Evolutionary conservation across 495 filamentous ascomycete genomes (phyloP), one percentile per base, ranked within the genome.

Genomic region (Staphylotrichum longicolle): DNA sequence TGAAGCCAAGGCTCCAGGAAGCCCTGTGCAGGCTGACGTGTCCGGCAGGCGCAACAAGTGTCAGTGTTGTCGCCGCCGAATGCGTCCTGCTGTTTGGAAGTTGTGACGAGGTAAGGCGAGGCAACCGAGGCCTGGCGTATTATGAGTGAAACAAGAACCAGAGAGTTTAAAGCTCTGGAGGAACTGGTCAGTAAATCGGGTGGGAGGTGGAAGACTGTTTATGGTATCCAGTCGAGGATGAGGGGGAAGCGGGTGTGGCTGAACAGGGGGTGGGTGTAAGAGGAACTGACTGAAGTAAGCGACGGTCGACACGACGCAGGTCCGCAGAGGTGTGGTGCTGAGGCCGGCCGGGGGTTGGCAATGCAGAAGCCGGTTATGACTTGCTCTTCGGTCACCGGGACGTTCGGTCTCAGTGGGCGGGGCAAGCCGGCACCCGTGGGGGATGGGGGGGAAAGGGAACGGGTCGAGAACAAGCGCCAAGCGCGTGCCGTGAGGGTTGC

Each of bases 381-480:
- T 34, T 37, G 33, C 37, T 39, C 20, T 7, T 34, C 30, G 52
- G 42, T 42, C 45, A 7, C 35, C 59, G 59, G 44, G 34, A 50
- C 44, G 15, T 54, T 50, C 51, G 59, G 59, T 56, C 35, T 61
- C 45, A 15, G 44, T 42, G 42, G 44, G 58, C 34, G 58, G 58
- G 52, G 52, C 51, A 49, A 3, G 58, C 46, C 47, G 57, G 57
- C 33, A 64, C 12, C 15, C 51, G 49, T 55, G 34, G 41, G 42
- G 42, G 11, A 15, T 2, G 51, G 20, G 11, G 34, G 41, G 34
- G 42, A 14, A 20, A 5, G 58, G 20, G 11, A 12, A 10, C 34
- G 57, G 48, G 57, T 60, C 48, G 57, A 60, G 57, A 53, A 53
- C 57, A 7, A 27, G 40, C 41, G 61, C 55, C 48, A 63, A 58